Base-by-base conservation (phyloP, 2,329 filamentous ascomycete genomes). In the Leptographium wingfieldii region DNA sequence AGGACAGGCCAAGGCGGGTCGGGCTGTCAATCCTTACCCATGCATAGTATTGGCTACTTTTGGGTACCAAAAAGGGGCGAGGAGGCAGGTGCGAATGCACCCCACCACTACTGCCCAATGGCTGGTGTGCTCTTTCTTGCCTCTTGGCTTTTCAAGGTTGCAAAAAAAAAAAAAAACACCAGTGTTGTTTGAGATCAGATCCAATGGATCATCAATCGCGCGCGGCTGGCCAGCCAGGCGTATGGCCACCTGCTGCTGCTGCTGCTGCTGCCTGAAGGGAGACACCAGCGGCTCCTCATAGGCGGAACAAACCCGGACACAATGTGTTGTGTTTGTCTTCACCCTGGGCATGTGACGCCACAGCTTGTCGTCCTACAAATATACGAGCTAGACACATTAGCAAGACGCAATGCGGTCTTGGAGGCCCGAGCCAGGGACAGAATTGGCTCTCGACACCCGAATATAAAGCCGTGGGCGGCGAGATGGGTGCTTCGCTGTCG, bases 1-100 rank as follows among this genome's bases (percentile, higher is more conserved):
- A 61, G 57, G 46, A 52, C 22, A 35, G 19, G 19, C 54, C 29
- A 43, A 33, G 43, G 59, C 59, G 59, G 63, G 63, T 59, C 59
- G 29, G 46, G 52, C 38, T 29, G 54, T 29, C 38, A 38, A 55
- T 55, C 59, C 60, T 57, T 52, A 59, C 53, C 60, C 56, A n/a
- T 46, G 10, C 33, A 11, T 35, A 10, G 33, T 10, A 56, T 40
- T 58, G 60, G 57, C 43, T 60, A 40, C 51, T 59, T 59, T 40
- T 29, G 52, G 58, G 49, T 11, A 12, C 40, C 43, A 59, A 62
- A 62, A 62, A 59, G 59, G 63, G 58, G 38, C 19, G 25, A 31
- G 49, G 25, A 33, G 48, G 10, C 49, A 51, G 48, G 19, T n/a
- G 40, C 35, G 55, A 40, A 48, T 27, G 27, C 35, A 56, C 35